Evolutionary conservation across 768 basidiomycete species (phyloP).

Genomic region (Mycena haematopus): DNA sequence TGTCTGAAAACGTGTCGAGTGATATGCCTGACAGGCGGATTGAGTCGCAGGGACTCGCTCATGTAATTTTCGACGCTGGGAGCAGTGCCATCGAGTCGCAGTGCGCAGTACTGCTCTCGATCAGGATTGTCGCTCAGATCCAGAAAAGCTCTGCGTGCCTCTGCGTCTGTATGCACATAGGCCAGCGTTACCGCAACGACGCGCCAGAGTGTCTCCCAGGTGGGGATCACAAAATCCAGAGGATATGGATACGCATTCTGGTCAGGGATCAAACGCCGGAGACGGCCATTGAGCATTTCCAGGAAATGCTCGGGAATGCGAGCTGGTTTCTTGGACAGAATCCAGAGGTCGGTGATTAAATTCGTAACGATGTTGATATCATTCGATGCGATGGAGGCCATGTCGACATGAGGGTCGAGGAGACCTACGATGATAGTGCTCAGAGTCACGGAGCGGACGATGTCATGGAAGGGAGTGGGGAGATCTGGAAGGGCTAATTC

Average conservation of each 20-base stretch:
- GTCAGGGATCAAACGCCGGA: constrained; percentile 51
- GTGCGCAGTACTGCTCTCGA: constrained; percentile 36
- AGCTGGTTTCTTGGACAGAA: constrained; percentile 45
- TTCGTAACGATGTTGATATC: constrained; percentile 36
- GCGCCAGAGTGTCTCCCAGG: constrained; percentile 70
- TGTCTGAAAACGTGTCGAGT: constrained; percentile 32
- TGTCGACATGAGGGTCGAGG: constrained; percentile 40
- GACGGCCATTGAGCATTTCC: constrained; percentile 40
- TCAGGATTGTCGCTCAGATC: constrained; percentile 43
- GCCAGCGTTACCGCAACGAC: constrained; percentile 55
- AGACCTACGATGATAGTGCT: constrained; percentile 50
- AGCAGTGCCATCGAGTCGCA: background rate
- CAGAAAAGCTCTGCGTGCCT: constrained; percentile 38
- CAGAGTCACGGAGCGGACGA: constrained; percentile 53
- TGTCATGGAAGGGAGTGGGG: constrained; percentile 40
- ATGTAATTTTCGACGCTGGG: constrained; percentile 34
- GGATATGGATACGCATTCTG: constrained; percentile 33
- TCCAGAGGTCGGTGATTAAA: constrained; percentile 49
- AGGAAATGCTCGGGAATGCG: constrained; percentile 41
- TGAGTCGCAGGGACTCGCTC: constrained; percentile 43
- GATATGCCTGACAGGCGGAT: constrained; percentile 46
- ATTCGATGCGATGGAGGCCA: constrained; percentile 36
- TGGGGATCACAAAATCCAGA: constrained; percentile 43
- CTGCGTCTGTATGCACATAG: constrained; percentile 39
- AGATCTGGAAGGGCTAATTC: constrained; percentile 31